phyloP scores from a whole-genome alignment of 1,284 basidiomycete genomes.

The Coriolopsis trogii region DNA sequence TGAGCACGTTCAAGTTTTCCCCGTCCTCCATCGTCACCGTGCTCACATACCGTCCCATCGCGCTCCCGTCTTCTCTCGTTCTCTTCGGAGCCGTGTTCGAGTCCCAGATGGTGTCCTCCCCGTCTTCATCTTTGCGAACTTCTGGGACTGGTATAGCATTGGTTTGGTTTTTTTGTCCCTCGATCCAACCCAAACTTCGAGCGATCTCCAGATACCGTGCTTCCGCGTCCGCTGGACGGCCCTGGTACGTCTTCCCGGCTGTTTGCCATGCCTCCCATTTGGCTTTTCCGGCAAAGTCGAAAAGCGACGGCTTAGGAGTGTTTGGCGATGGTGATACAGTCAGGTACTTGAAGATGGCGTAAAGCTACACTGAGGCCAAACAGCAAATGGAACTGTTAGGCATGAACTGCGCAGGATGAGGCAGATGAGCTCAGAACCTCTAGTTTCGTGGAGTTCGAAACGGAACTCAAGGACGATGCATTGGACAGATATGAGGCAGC shows the following conservation, averaged over 20 bases:
- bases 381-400: conserved; percentile 30
- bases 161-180: conserved; percentile 33
- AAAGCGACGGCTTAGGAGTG: conserved; percentile 73
- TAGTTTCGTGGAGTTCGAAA: conserved; percentile 65
- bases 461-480: conserved; percentile 51
- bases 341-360: conserved; percentile 83
- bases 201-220: conserved; percentile 75
- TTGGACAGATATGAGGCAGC: conserved; percentile 69
- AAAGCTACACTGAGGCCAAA: conserved; percentile 59
- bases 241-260: conserved; percentile 52
- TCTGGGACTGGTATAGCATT: conserved; percentile 4
- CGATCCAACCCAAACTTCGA: conserved; percentile 65
- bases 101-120: conserved; percentile 34
- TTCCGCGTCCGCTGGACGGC: conserved; percentile 49
- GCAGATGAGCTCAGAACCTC: conserved; percentile 57
- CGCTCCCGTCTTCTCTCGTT: conserved; percentile 39
- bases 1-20: conserved; percentile 49
- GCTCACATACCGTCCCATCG: conserved; percentile 69
- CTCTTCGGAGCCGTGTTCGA: conserved; percentile 18
- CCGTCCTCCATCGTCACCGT: conserved; percentile 49
- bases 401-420: conserved; percentile 20
- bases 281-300: conserved; percentile 79
- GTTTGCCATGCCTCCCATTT: conserved; percentile 88
- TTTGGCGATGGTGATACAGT: conserved; percentile 60
- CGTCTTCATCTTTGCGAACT: conserved; percentile 1